These are phyloP conservation scores for Fragilaria radians DNA, from an alignment of 108 stramenopile species.

Conservation along the genomic window DNA sequence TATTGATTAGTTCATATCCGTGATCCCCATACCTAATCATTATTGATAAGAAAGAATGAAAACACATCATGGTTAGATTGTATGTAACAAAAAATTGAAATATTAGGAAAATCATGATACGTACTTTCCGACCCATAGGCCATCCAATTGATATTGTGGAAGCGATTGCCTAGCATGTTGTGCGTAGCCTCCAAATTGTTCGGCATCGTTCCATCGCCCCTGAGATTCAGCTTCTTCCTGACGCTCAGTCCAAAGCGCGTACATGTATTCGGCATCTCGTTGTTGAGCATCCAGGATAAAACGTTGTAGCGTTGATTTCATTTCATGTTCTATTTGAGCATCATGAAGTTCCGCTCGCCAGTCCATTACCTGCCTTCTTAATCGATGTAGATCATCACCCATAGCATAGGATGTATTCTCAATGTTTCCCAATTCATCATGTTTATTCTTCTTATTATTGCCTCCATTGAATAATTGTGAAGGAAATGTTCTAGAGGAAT, in stretches of 20 bases:
- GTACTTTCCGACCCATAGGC: constrained; percentile 75
- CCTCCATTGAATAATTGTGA: not conserved
- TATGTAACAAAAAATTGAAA: not conserved
- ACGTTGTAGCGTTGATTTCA: constrained; percentile 26
- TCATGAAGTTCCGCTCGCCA: constrained; percentile 30
- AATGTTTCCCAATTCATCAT: too few species aligned
- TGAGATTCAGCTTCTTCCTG: constrained; percentile 27
- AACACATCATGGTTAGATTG: not conserved
- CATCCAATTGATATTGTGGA: constrained; percentile 70
- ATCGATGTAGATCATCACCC: constrained; percentile 46
- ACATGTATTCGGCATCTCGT: constrained; percentile 67
- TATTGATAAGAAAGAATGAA: too few species aligned
- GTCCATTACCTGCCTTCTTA: constrained; percentile 40
- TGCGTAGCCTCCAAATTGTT: constrained; percentile 24
- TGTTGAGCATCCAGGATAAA: constrained; percentile 37
- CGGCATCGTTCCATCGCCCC: constrained; percentile 20
- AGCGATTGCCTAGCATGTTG: constrained; percentile 37
- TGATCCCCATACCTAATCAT: constrained; percentile 42
- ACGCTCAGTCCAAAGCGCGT: constrained; percentile 38
- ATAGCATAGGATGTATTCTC: constrained; percentile 18
- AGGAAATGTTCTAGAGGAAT: constrained; percentile 10
- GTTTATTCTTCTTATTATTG: not conserved
- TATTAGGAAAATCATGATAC: constrained; percentile 1
- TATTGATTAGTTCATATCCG: constrained; percentile 80
- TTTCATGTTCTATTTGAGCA: constrained; percentile 16